Percentiles rank a stretch among this genome's conserved stretches.
Evolutionary conservation across 2,329 filamentous ascomycete genomes (phyloP).

Genomic region (Juglanconis oblonga): DNA sequence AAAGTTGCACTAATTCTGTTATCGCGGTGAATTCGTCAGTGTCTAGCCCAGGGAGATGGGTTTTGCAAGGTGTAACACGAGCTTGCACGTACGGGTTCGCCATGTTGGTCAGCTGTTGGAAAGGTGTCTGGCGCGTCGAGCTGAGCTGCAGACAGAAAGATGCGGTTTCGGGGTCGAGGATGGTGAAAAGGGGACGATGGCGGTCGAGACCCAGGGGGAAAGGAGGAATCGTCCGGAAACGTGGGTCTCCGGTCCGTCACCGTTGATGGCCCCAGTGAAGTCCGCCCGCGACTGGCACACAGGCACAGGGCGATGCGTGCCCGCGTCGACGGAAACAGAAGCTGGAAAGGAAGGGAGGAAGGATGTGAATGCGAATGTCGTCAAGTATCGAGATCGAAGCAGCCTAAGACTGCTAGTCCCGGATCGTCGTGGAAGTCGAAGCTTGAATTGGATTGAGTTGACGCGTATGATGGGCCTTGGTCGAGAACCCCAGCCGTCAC

Average conservation of each 20-base stretch:
- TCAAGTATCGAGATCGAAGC: neutral
- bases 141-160: slow-evolving; percentile 4
- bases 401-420: neutral
- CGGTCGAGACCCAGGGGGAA: slow-evolving; percentile 15
- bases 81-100: slow-evolving; percentile 18
- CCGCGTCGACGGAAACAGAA: neutral
- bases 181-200: slow-evolving; percentile 11
- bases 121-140: slow-evolving; percentile 12
- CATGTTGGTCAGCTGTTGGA: slow-evolving; percentile 14
- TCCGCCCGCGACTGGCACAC: slow-evolving; percentile 8
- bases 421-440: neutral
- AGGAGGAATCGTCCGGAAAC: slow-evolving; percentile 16
- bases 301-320: slow-evolving; percentile 2
- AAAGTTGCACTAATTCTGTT: slow-evolving; percentile 67
- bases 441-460: neutral
- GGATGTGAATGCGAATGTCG: neutral
- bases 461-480: neutral
- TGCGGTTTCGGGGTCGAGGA: slow-evolving; percentile 3
- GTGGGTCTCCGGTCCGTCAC: slow-evolving; percentile 19
- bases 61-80: neutral
- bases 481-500: slow-evolving; percentile 1
- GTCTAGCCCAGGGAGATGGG: neutral
- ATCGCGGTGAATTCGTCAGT: slow-evolving; percentile 11
- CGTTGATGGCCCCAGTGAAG: slow-evolving; percentile 13
- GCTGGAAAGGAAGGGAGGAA: neutral